These are phyloP conservation scores for Helicocarpus griseus DNA, from an alignment of 2,329 filamentous ascomycete species.

Conservation along the genomic window DNA sequence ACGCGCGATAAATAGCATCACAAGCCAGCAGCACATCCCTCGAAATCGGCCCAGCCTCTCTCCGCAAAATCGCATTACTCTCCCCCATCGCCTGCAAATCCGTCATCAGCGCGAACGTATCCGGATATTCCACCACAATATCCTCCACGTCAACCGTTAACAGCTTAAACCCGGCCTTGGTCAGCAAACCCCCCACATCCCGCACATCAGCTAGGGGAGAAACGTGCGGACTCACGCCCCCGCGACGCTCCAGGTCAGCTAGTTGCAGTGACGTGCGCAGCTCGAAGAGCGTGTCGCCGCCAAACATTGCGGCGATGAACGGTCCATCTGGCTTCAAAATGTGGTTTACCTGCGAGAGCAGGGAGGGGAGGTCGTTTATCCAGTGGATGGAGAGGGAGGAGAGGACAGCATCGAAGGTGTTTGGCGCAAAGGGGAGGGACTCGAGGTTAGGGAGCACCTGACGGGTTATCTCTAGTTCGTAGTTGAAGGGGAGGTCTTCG, in stretches of 20 bases:
- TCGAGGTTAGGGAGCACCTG: conserved; percentile 60
- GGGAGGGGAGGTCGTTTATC: conserved; percentile 89
- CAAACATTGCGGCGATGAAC: conserved; percentile 93
- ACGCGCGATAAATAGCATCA: conserved; percentile 75
- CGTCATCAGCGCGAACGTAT: conserved; percentile 81
- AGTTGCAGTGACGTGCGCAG: conserved; percentile 87
- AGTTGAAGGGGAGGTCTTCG: conserved; percentile 55
- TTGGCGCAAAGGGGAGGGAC: conserved; percentile 62
- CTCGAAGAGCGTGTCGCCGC: conserved; percentile 88
- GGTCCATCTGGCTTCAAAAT: conserved; percentile 82
- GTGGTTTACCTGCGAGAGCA: conserved; percentile 75
- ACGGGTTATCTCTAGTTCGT: conserved; percentile 60
- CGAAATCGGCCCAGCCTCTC: conserved; percentile 67
- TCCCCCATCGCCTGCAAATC: conserved; percentile 97
- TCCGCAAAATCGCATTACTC: conserved; percentile 75
- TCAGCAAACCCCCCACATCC: conserved; percentile 79
- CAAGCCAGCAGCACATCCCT: conserved; percentile 79
- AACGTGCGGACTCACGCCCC: conserved; percentile 84
- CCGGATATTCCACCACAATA: conserved; percentile 88
- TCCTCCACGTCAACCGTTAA: conserved; percentile 96
- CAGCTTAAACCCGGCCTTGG: conserved; percentile 85
- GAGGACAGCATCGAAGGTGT: conserved; percentile 79
- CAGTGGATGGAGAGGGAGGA: conserved; percentile 88
- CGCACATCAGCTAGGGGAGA: conserved; percentile 86
- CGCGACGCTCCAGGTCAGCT: conserved; percentile 78